Evolutionary conservation across 441 rosid species (phyloP).

Genomic region (Adansonia madagascariensis): DNA sequence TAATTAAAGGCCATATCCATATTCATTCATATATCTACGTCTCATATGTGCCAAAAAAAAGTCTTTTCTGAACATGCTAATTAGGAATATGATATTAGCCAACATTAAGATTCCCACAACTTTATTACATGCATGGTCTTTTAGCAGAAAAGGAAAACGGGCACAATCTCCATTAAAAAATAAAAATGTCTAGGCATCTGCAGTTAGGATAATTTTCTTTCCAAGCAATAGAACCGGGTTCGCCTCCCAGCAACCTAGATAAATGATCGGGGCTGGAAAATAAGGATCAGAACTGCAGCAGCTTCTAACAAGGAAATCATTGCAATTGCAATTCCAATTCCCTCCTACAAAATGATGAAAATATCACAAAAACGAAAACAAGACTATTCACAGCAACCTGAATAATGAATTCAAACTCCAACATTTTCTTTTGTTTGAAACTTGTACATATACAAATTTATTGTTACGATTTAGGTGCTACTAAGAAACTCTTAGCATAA

Average conservation of each 20-base stretch:
- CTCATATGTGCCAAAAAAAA: too few species aligned
- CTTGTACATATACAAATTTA: not conserved
- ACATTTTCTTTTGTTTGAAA: not conserved
- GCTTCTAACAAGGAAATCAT: not conserved
- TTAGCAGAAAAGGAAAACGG: too few species aligned
- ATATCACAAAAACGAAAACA: not conserved
- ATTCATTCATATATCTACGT: too few species aligned
- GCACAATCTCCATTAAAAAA: not conserved
- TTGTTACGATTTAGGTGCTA: not conserved
- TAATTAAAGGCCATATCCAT: too few species aligned
- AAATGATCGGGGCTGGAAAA: constrained; percentile 21
- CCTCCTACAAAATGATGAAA: not conserved
- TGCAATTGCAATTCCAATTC: not conserved
- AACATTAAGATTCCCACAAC: too few species aligned
- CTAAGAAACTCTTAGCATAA: not conserved
- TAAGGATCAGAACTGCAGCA: not conserved
- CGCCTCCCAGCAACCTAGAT: constrained; percentile 75
- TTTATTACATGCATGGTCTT: too few species aligned
- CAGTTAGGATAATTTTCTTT: constrained; percentile 99
- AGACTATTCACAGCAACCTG: not conserved
- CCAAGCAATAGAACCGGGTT: constrained; percentile 99
- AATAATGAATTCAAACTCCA: not conserved
- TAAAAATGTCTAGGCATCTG: constrained; percentile 52
- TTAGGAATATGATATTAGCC: too few species aligned
- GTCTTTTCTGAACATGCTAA: too few species aligned